phyloP scores from a whole-genome alignment of 164 flowering plant species.

The Piper betle region DNA sequence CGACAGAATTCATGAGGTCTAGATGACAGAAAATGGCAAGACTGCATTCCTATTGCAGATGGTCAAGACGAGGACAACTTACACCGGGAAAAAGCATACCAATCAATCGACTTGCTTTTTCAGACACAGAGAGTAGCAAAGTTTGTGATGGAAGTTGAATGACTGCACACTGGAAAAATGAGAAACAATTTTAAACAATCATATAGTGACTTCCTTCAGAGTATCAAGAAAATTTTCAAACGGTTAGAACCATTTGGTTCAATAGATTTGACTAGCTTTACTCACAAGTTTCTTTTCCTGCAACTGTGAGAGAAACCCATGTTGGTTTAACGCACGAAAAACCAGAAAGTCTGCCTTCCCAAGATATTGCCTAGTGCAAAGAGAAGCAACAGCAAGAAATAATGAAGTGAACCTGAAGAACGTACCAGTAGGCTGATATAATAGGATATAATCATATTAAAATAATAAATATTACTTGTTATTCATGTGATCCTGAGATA shows the following conservation, averaged over 20 bases:
- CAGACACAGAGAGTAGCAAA: constrained; percentile 83
- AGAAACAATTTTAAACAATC: neutral
- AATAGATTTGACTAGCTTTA: neutral
- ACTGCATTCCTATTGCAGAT: neutral
- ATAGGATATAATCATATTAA: neutral
- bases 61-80: constrained; percentile 8
- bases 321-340: constrained; percentile 25
- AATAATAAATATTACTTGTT: constrained; percentile 14
- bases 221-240: neutral
- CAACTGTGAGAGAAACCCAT: constrained; percentile 25
- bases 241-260: neutral
- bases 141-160: constrained; percentile 94
- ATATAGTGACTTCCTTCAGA: neutral
- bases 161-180: constrained; percentile 69
- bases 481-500: constrained; percentile 33
- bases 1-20: neutral
- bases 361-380: constrained; percentile 20
- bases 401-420: neutral
- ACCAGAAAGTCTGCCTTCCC: constrained; percentile 30
- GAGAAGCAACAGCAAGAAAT: neutral
- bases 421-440: neutral
- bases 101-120: constrained; percentile 89
- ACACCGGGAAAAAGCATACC: constrained; percentile 99
- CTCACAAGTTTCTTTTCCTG: constrained; percentile 32
- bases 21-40: neutral